Percentiles rank a stretch among this genome's conserved stretches.
Evolutionary conservation across 1,139 yeast genomes (phyloP).

Genomic region (Hyphopichia buzzinii): DNA sequence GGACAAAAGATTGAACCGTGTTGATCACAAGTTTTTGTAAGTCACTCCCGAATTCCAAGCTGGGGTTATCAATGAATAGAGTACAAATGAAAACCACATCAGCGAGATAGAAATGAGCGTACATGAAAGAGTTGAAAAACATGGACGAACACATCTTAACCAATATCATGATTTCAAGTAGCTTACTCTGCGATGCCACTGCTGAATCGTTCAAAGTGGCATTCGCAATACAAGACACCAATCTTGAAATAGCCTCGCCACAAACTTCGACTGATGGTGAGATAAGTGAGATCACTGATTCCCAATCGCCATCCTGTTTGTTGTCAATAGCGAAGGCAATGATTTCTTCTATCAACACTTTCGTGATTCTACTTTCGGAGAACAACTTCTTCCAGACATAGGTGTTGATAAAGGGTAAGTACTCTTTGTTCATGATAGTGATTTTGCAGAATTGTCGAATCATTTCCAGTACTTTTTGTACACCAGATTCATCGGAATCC

Average conservation of each 20-base stretch:
- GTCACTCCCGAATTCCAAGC: conserved; percentile 64
- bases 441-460: conserved; percentile 63
- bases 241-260: conserved; percentile 58
- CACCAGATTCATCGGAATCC: conserved; percentile 54
- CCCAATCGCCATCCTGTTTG: conserved; percentile 74
- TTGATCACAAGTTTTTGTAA: conserved; percentile 67
- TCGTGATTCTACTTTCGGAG: conserved; percentile 57
- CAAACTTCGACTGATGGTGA: conserved; percentile 76
- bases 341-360: conserved; percentile 67
- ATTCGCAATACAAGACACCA: conserved; percentile 51
- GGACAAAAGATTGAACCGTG: conserved; percentile 67
- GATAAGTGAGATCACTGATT: conserved; percentile 57
- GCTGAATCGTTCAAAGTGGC: conserved; percentile 48
- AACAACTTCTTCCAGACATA: conserved; percentile 73
- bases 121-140: conserved; percentile 67
- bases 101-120: conserved; percentile 67
- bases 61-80: conserved; percentile 70
- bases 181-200: conserved; percentile 59
- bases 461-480: conserved; percentile 58
- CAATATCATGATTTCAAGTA: conserved; percentile 73
- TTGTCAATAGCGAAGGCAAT: conserved; percentile 73
- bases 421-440: conserved; percentile 49
- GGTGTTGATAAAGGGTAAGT: conserved; percentile 39
- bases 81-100: conserved; percentile 72
- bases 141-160: conserved; percentile 65